phyloP scores from a whole-genome alignment of 2,329 filamentous ascomycete species.

The Elsinoe necatrix region DNA sequence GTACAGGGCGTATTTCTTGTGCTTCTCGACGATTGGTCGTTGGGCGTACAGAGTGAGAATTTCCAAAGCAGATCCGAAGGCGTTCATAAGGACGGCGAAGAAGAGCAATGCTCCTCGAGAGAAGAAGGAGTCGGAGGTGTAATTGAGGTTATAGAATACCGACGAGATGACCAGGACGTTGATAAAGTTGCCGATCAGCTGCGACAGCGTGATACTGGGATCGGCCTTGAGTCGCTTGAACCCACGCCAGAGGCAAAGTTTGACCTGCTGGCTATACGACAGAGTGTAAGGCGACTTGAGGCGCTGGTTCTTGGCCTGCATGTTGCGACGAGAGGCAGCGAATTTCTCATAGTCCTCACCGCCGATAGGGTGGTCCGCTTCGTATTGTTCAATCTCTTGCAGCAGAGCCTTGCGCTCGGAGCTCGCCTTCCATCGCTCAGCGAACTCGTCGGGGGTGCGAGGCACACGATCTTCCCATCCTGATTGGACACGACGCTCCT shows the following conservation, averaged over 20 bases:
- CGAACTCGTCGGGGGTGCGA: conserved; percentile 44
- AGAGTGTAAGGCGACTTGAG: conserved; percentile 73
- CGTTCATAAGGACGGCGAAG: conserved; percentile 81
- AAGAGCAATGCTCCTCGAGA: conserved; percentile 72
- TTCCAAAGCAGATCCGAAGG: conserved; percentile 71
- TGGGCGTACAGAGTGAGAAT: conserved; percentile 81
- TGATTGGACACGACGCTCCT: conserved; percentile 38
- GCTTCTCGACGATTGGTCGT: conserved; percentile 87
- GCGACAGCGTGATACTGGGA: conserved; percentile 61
- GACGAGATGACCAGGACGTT: conserved; percentile 72
- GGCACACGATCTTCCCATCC: conserved; percentile 41
- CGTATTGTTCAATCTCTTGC: conserved; percentile 39
- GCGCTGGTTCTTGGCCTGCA: conserved; percentile 45
- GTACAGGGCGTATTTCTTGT: conserved; percentile 76
- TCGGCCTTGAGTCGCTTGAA: conserved; percentile 71
- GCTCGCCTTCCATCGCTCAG: conserved; percentile 47
- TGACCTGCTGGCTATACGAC: conserved; percentile 65
- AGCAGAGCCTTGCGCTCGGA: conserved; percentile 39
- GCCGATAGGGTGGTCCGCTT: conserved; percentile 37
- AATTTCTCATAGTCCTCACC: conserved; percentile 40
- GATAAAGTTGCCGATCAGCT: conserved; percentile 61
- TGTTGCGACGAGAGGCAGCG: conserved; percentile 37
- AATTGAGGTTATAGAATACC: conserved; percentile 69
- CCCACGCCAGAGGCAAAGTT: conserved; percentile 72
- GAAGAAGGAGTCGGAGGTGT: conserved; percentile 65